These are phyloP conservation scores for Stemphylium vesicarium DNA, from an alignment of 2,329 filamentous ascomycete genomes.

Conservation along the genomic window DNA sequence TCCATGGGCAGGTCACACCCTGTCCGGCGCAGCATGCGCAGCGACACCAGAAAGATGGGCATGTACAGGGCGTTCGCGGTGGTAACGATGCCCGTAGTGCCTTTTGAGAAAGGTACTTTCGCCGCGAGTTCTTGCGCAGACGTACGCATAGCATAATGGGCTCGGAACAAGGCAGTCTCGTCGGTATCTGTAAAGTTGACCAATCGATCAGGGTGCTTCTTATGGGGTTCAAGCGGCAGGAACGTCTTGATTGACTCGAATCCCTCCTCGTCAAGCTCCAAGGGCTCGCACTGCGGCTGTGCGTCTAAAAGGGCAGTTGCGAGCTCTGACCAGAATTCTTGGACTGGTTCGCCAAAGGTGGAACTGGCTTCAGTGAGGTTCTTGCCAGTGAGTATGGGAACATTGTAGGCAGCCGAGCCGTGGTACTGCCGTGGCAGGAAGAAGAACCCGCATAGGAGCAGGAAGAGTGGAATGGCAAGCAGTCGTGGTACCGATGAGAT, in stretches of 20 bases:
- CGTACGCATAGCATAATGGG: conserved; percentile 31
- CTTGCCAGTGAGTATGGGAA: conserved; percentile 1
- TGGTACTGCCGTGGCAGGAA: conserved; percentile 17
- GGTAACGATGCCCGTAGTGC: conserved; percentile 58
- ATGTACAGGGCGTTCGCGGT: conserved; percentile 58
- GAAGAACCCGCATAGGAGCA: conserved; percentile 17
- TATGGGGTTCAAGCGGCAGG: conserved; percentile 17
- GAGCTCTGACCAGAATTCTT: conserved; percentile 25
- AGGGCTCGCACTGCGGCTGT: conserved; percentile 20
- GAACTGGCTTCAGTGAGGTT: conserved; percentile 23
- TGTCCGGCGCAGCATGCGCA: conserved; percentile 60
- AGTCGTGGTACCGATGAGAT: conserved; percentile 20
- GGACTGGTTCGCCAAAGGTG: conserved; percentile 17
- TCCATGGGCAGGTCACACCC: conserved; percentile 59
- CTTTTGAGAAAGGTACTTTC: conserved; percentile 47
- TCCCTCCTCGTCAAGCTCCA: conserved; percentile 16
- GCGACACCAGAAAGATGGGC: conserved; percentile 57
- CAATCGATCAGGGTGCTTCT: conserved; percentile 17
- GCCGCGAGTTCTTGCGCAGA: conserved; percentile 28
- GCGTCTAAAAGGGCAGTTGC: conserved; percentile 17
- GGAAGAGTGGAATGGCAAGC: conserved; percentile 16
- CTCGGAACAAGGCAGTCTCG: conserved; percentile 24
- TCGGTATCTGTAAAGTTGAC: conserved; percentile 25
- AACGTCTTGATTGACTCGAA: conserved; percentile 11
- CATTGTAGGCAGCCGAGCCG: neutral